Percentiles rank a stretch among this genome's conserved stretches.
These are phyloP conservation scores for Vitis cinerea DNA, from an alignment of 164 flowering plant genomes.

Conservation along the genomic window DNA sequence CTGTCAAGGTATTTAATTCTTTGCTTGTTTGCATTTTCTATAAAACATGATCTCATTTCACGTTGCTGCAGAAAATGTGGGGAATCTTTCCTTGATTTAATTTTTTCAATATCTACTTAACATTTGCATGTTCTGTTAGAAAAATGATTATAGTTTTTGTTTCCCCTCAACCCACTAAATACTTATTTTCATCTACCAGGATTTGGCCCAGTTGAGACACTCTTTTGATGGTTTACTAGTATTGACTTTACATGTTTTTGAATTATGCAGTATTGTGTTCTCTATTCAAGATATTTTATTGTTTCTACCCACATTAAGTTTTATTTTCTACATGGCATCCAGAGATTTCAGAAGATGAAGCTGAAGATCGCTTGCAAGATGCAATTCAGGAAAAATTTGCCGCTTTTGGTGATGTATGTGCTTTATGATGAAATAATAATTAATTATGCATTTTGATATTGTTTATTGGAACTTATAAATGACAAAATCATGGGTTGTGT, in stretches of 20 bases:
- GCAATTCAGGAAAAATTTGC: slow-evolving; percentile 93
- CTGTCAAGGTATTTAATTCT: neutral
- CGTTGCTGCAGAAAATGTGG: neutral
- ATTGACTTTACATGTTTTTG: neutral
- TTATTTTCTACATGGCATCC: slow-evolving; percentile 24
- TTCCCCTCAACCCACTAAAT: neutral
- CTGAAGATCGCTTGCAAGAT: slow-evolving; percentile 89
- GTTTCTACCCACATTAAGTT: neutral
- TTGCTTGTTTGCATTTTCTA: neutral
- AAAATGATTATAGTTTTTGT: neutral
- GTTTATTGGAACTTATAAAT: too few relatives aligned
- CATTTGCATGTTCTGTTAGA: neutral
- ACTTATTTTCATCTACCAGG: neutral
- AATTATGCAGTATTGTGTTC: neutral
- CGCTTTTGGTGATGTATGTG: slow-evolving; percentile 88
- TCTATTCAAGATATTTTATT: neutral
- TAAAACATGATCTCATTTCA: neutral
- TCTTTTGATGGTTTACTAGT: neutral
- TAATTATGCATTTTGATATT: neutral
- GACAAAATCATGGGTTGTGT: too few relatives aligned
- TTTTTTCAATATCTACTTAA: neutral
- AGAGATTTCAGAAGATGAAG: slow-evolving; percentile 96
- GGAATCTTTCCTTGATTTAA: neutral
- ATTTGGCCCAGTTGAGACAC: too few relatives aligned
- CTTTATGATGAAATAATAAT: neutral